Percentiles rank a stretch among this genome's conserved stretches.
phyloP scores from a whole-genome alignment of 306 rosid species.

The Cyamopsis tetragonoloba region DNA sequence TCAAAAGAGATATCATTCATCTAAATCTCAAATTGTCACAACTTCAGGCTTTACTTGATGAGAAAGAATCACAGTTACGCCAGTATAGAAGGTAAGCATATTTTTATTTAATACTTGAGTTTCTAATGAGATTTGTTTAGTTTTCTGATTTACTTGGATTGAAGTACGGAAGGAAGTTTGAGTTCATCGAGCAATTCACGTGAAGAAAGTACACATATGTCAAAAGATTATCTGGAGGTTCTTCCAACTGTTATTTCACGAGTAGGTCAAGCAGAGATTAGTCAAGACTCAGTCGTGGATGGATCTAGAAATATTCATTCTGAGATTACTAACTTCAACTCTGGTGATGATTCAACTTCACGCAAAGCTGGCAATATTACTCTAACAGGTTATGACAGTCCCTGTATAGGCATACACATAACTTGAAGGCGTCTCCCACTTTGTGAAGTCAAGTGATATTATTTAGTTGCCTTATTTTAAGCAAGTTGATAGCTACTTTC shows the following conservation, averaged over 20 bases:
- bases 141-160: conserved; percentile 25
- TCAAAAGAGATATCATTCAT: conserved; percentile 69
- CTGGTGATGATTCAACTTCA: conserved; percentile 36
- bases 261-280: conserved; percentile 34
- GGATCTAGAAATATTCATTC: conserved; percentile 36
- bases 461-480: conserved; percentile 15
- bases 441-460: conserved; percentile 24
- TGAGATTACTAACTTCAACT: conserved; percentile 34
- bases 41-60: conserved; percentile 80
- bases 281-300: conserved; percentile 41
- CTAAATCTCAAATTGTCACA: conserved; percentile 72
- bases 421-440: conserved; percentile 14
- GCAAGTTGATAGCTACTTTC: conserved; percentile 7
- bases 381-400: conserved; percentile 44
- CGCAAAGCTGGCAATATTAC: conserved; percentile 36
- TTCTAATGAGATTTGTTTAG: not conserved
- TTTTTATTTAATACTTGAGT: conserved; percentile 1
- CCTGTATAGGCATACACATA: conserved; percentile 34
- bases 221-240: conserved; percentile 42
- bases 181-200: conserved; percentile 43
- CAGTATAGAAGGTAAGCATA: conserved; percentile 59
- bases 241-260: conserved; percentile 30
- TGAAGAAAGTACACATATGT: conserved; percentile 47
- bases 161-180: conserved; percentile 50
- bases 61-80: conserved; percentile 64